phyloP scores from a whole-genome alignment of 805 yeast genomes.

The Metschnikowia lachancei region DNA sequence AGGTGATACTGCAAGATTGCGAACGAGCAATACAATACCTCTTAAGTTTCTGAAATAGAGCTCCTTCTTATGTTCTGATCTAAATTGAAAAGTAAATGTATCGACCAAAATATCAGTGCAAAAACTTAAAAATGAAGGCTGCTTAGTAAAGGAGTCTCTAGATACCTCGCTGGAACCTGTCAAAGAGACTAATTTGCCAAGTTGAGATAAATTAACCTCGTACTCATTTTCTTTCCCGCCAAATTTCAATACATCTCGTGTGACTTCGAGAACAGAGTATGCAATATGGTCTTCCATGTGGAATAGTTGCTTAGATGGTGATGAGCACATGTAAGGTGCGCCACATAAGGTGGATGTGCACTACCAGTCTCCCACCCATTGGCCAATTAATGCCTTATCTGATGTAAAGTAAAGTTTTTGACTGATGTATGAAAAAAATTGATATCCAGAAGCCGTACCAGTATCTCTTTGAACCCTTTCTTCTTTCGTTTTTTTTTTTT shows the following conservation, averaged over 20 bases:
- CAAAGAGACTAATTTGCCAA: conserved; percentile 1
- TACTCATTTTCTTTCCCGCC: conserved; percentile 2
- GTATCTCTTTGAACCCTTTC: no score
- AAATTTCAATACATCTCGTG: conserved; percentile 1
- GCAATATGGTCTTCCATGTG: background rate
- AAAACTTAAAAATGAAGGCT: background rate
- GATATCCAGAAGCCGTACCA: no score
- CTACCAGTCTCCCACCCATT: background rate
- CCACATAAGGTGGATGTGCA: background rate
- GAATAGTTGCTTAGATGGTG: background rate
- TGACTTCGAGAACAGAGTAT: background rate
- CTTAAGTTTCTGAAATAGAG: conserved; percentile 37
- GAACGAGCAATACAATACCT: conserved; percentile 47
- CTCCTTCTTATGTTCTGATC: background rate
- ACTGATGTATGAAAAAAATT: no score
- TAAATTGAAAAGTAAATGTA: background rate
- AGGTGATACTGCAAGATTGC: conserved; percentile 42
- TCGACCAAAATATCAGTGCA: conserved; percentile 1
- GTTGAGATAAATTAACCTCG: conserved; percentile 1
- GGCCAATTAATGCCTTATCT: no score
- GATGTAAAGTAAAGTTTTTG: no score
- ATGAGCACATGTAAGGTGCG: background rate
- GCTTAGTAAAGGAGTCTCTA: background rate
- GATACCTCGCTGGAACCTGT: background rate
- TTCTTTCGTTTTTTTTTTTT: no score